Conservation (phyloP, 2,329 filamentous ascomycete species). For the Claviceps sp. region DNA sequence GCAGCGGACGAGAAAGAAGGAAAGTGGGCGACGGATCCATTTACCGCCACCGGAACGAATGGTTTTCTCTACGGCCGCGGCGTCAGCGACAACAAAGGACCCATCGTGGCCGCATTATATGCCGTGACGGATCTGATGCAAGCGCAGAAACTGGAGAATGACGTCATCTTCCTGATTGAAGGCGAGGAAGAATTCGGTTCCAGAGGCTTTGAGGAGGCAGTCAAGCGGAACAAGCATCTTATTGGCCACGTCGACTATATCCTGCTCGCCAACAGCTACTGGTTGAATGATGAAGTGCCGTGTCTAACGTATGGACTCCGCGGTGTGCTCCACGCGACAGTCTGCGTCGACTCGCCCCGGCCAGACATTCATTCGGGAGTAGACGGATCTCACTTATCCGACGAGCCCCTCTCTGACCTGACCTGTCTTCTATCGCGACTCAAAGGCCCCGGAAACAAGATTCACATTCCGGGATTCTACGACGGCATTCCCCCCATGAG, state of each 20-base stretch:
- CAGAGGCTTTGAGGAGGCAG: slow-evolving; percentile 73
- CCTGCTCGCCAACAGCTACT: slow-evolving; percentile 92
- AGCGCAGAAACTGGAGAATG: slow-evolving; percentile 69
- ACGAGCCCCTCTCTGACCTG: slow-evolving; percentile 85
- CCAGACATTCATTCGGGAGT: slow-evolving; percentile 92
- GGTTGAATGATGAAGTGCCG: slow-evolving; percentile 90
- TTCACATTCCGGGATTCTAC: slow-evolving; percentile 82
- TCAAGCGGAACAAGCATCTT: slow-evolving; percentile 64
- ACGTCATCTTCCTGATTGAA: slow-evolving; percentile 89
- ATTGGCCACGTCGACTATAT: slow-evolving; percentile 94
- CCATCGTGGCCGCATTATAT: slow-evolving; percentile 85
- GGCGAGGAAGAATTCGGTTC: slow-evolving; percentile 95
- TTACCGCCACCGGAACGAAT: slow-evolving; percentile 76
- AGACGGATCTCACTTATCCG: slow-evolving; percentile 81
- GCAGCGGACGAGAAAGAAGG: slow-evolving; percentile 69
- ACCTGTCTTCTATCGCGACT: slow-evolving; percentile 71
- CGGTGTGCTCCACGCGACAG: slow-evolving; percentile 84
- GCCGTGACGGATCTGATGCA: slow-evolving; percentile 82
- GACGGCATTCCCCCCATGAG: slow-evolving; percentile 68
- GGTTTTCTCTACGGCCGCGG: slow-evolving; percentile 91
- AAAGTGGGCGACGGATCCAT: slow-evolving; percentile 82
- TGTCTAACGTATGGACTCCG: slow-evolving; percentile 90
- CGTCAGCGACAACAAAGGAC: slow-evolving; percentile 96
- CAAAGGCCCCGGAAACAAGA: slow-evolving; percentile 65
- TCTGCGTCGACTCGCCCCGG: slow-evolving; percentile 72